Evolutionary conservation across 2,329 filamentous ascomycete species (phyloP).

Genomic region (Biscogniauxia mediterranea): DNA sequence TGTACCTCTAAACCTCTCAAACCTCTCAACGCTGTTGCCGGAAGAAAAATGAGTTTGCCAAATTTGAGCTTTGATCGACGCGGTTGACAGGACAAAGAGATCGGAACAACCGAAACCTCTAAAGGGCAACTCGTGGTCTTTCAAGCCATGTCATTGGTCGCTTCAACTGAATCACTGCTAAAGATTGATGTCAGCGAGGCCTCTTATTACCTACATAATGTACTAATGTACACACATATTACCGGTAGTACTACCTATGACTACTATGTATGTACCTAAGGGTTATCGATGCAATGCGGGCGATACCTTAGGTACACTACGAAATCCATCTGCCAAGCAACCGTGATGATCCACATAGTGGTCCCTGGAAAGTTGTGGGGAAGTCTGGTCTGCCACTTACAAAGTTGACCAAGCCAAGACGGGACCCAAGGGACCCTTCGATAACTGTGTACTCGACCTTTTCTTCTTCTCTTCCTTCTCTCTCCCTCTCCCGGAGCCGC

Average conservation of each 20-base stretch:
- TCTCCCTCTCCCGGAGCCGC: not conserved
- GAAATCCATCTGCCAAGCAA: not conserved
- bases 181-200: not conserved
- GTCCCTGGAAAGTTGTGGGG: not conserved
- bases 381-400: not conserved
- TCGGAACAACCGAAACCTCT: not conserved
- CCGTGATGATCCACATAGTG: not conserved
- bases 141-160: not conserved
- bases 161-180: not conserved
- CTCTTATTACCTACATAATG: not conserved
- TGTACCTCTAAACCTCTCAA: too few species aligned
- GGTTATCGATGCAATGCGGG: not conserved
- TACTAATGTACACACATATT: too few species aligned
- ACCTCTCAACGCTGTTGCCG: too few species aligned
- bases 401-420: not conserved
- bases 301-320: too few species aligned
- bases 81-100: not conserved
- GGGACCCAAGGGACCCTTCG: not conserved
- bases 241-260: too few species aligned
- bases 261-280: not conserved
- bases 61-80: too few species aligned
- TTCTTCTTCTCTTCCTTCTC: not conserved
- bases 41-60: too few species aligned
- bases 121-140: not conserved
- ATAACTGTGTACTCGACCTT: not conserved